Percentiles rank a stretch among this genome's conserved stretches.
phyloP scores from a whole-genome alignment of 768 basidiomycete species.

The Termitomyces sp. region DNA sequence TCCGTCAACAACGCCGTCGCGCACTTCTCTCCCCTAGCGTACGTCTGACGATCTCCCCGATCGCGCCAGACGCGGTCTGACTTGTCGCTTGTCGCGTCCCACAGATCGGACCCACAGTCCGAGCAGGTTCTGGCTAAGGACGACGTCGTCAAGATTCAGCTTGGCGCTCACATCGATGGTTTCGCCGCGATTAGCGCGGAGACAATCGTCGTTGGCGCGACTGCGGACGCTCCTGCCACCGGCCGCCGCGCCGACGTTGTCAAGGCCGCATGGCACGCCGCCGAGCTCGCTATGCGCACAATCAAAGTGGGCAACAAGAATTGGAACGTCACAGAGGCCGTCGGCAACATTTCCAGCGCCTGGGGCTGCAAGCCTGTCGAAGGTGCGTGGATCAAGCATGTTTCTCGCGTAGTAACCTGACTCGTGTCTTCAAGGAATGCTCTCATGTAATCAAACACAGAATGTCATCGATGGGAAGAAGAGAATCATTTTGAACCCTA shows the following conservation, averaged over 20 bases:
- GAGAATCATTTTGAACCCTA: constrained; percentile 88
- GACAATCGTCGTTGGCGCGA: constrained; percentile 85
- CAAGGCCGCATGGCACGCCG: constrained; percentile 90
- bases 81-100: constrained; percentile 4
- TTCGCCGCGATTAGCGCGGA: constrained; percentile 93
- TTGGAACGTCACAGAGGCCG: constrained; percentile 88
- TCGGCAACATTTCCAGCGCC: constrained; percentile 62
- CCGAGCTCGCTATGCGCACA: constrained; percentile 87
- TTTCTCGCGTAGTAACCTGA: background rate
- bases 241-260: constrained; percentile 88
- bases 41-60: constrained; percentile 30
- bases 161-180: constrained; percentile 97
- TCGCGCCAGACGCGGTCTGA: no score
- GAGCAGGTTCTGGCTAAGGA: constrained; percentile 67
- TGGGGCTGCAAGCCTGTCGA: constrained; percentile 93
- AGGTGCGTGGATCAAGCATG: constrained; percentile 40
- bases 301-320: constrained; percentile 93
- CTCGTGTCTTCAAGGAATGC: constrained; percentile 59
- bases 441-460: constrained; percentile 92
- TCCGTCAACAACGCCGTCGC: constrained; percentile 95
- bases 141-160: constrained; percentile 93
- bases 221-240: constrained; percentile 66
- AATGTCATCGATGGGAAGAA: constrained; percentile 97
- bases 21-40: constrained; percentile 95
- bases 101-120: constrained; percentile 71